Conservation (phyloP, 192 early-diverging fungal genomes). For the Rhizoclosmatium globosum region DNA sequence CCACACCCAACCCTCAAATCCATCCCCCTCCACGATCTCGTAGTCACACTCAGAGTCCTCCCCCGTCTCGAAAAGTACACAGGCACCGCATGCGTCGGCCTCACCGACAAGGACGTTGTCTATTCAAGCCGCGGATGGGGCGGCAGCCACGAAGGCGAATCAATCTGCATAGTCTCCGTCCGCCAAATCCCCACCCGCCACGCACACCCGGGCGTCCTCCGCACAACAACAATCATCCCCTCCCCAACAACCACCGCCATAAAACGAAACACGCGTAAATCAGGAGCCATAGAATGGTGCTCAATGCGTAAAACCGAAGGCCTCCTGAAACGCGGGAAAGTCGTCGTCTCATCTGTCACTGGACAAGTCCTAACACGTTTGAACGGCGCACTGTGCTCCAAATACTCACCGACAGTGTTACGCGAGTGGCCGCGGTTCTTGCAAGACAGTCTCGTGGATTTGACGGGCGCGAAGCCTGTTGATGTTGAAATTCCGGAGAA, state of each 20-base stretch:
- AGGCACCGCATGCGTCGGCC: constrained; percentile 58
- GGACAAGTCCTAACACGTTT: constrained; percentile 1
- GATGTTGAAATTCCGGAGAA: not conserved
- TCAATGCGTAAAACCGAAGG: too few relatives aligned
- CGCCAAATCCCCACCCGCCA: too few relatives aligned
- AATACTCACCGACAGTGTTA: constrained; percentile 61
- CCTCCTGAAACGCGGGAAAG: constrained; percentile 8
- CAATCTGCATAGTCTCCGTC: too few relatives aligned
- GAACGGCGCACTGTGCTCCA: constrained; percentile 49
- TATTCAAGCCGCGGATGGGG: constrained; percentile 66
- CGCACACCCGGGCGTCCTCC: too few relatives aligned
- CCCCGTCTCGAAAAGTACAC: constrained; percentile 77
- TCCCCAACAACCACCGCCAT: too few relatives aligned
- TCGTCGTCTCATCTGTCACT: not conserved
- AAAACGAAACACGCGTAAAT: too few relatives aligned
- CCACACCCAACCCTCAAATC: not conserved
- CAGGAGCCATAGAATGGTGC: too few relatives aligned
- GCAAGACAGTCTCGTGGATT: constrained; percentile 32
- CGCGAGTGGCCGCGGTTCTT: constrained; percentile 54
- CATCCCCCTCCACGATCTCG: constrained; percentile 68
- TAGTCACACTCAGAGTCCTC: constrained; percentile 72
- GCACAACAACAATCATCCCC: too few relatives aligned
- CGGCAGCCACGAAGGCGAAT: constrained; percentile 77
- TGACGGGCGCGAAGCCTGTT: constrained; percentile 4
- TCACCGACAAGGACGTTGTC: not conserved